Evolutionary conservation across 306 rosid genomes (phyloP).

Genomic region (Senna siamea): DNA sequence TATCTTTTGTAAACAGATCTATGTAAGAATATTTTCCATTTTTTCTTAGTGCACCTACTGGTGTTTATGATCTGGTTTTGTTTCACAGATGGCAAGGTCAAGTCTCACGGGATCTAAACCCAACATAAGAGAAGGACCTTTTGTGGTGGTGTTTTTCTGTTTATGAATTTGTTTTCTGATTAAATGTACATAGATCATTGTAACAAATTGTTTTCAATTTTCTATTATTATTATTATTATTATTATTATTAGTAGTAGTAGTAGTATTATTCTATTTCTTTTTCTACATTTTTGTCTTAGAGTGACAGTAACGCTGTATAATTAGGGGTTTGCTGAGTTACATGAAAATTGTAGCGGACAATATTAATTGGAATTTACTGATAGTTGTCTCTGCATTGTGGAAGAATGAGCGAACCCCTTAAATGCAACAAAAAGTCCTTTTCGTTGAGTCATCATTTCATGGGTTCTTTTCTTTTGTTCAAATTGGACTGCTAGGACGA

Average conservation of each 20-base stretch:
- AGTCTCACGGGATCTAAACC: slow-evolving; percentile 75
- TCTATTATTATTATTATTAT: slow-evolving; percentile 37
- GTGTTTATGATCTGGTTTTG: slow-evolving; percentile 20
- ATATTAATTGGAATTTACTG: slow-evolving; percentile 32
- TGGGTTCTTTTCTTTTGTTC: background rate
- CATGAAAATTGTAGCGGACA: slow-evolving; percentile 49
- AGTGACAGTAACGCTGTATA: slow-evolving; percentile 51
- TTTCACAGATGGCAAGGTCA: slow-evolving; percentile 98
- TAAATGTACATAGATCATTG: slow-evolving; percentile 83
- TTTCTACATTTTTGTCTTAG: slow-evolving; percentile 37
- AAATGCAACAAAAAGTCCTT: background rate
- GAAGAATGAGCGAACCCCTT: slow-evolving; percentile 23
- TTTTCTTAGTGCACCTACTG: background rate
- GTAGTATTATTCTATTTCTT: background rate
- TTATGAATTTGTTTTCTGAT: slow-evolving; percentile 48
- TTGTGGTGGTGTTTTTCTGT: slow-evolving; percentile 48
- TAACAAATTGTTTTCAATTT: slow-evolving; percentile 49
- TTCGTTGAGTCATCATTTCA: background rate
- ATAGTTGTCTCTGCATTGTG: slow-evolving; percentile 22
- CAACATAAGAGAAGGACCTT: slow-evolving; percentile 57
- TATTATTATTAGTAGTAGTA: background rate
- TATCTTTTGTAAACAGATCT: too few species aligned
- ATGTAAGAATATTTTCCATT: too few species aligned
- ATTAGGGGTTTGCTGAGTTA: slow-evolving; percentile 52
- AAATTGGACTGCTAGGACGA: background rate